Percentiles rank a stretch among this genome's conserved stretches.
phyloP scores from a whole-genome alignment of 1,284 basidiomycete genomes.

The Omphalotus olearius region DNA sequence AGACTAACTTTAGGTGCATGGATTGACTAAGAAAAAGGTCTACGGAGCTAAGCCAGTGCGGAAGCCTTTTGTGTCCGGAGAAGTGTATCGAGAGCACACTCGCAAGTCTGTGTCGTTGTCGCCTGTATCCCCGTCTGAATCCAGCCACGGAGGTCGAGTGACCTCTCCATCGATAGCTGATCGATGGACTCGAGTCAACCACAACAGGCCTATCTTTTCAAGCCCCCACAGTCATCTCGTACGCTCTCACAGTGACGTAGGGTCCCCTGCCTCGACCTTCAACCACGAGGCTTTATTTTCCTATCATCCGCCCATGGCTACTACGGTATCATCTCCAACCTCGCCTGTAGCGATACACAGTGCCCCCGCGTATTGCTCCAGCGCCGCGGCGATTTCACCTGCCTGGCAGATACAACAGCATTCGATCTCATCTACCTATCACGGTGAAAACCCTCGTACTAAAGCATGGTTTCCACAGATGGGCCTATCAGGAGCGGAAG shows the following conservation, averaged over 20 bases:
- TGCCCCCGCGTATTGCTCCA: not conserved
- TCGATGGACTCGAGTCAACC: constrained; percentile 6
- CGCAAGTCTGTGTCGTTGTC: constrained; percentile 13
- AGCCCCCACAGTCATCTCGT: not conserved
- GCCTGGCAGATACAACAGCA: not conserved
- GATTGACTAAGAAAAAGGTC: constrained; percentile 58
- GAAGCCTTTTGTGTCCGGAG: constrained; percentile 42
- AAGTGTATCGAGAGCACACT: constrained; percentile 11
- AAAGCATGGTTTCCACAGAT: too few species aligned
- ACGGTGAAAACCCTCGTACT: too few species aligned
- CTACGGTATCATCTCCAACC: constrained; percentile 1
- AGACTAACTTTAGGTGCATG: constrained; percentile 39
- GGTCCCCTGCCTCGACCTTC: not conserved
- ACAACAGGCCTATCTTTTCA: constrained; percentile 1
- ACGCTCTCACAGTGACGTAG: not conserved
- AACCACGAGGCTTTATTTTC: not conserved
- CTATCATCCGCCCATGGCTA: constrained; percentile 2
- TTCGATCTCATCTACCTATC: too few species aligned
- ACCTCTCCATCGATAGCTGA: constrained; percentile 11
- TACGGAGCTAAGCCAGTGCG: constrained; percentile 47
- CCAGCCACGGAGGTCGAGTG: constrained; percentile 12
- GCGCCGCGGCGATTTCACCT: not conserved
- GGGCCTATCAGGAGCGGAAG: too few species aligned
- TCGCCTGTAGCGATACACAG: constrained; percentile 3
- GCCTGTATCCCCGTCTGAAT: constrained; percentile 9